A percentile compares a stretch with the other conserved stretches of the same genome.
Evolutionary conservation across 2,329 filamentous ascomycete genomes (phyloP).

Genomic region (Calonectria pseudoreteaudii): DNA sequence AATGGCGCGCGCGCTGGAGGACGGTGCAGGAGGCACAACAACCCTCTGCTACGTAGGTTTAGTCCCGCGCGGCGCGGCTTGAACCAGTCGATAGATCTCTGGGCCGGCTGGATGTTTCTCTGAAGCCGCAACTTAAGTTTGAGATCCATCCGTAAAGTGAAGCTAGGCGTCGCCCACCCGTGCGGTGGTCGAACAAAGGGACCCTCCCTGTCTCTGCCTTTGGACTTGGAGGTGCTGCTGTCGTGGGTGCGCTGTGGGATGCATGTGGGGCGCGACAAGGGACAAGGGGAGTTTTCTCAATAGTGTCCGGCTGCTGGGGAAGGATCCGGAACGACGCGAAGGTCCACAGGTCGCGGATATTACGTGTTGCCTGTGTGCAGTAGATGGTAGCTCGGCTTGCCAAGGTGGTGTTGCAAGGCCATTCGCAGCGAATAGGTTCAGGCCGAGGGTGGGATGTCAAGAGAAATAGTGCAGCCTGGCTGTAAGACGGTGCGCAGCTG

Average conservation of each 20-base stretch:
- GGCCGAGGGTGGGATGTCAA: neutral
- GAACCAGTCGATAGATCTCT: neutral
- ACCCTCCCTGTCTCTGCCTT: neutral
- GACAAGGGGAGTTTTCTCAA: neutral
- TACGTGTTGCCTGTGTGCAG: slow-evolving; percentile 10
- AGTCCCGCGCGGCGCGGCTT: neutral
- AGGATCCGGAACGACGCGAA: slow-evolving; percentile 16
- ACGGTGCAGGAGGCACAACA: neutral
- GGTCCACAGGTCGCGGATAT: slow-evolving; percentile 15
- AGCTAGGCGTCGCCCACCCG: neutral
- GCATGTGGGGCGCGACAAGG: slow-evolving; percentile 7
- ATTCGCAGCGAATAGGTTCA: neutral
- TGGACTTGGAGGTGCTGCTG: no score
- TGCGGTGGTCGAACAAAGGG: neutral
- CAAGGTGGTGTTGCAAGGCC: neutral
- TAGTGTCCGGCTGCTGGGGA: slow-evolving; percentile 9
- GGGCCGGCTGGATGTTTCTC: neutral
- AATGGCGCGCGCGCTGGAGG: neutral
- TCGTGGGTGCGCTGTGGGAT: neutral
- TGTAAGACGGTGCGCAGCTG: neutral
- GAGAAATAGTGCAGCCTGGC: neutral
- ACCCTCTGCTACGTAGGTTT: neutral
- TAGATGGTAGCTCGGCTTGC: neutral
- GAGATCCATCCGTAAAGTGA: neutral
- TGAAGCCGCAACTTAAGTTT: neutral